Base-by-base conservation (phyloP, 1,284 basidiomycete species). In the Singerocomus inundabilis region DNA sequence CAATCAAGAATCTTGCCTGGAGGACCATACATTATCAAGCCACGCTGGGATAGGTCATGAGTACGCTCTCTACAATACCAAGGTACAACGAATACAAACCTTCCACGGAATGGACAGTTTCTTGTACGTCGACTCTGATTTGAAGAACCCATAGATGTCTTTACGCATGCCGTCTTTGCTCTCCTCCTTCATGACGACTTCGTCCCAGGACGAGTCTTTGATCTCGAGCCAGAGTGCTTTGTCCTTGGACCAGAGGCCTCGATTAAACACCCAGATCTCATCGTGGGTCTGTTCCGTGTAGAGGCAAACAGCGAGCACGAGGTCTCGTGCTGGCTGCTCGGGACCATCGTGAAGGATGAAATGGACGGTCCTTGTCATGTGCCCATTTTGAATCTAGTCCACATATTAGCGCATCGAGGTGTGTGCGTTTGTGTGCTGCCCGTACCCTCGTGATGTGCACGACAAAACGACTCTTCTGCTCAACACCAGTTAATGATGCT, bases 101-200 rank as follows among this genome's bases (percentile, higher is more conserved):
- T 93, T 93, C 90, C 90, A 93, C 0, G 90, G 84, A 43, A 92
- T 86, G 1, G 76, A 75, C 3, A 91, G 73, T 13, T 81, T 76
- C 64, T 84, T 84, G 71, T 92, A 92, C 1, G 85, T 69, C 33
- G 75, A 62, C 57, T 89, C 81, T 0, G 85, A 83, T 31, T 78
- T 74, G 64, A 91, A 91, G 74, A 93, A 93, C 0, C 84, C 84
- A 32, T 81, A 78, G 11, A 92, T 75, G 50, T 93, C 90, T 57
- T 85, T 82, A 67, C 83, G 76, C 11, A 91, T 57, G 2, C 71
- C 68, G 24, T 72, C 72, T 71, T 92, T 93, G 72, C 85, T 85
- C 5, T 76, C 73, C 0, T 84, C 79, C 49, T 88, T 84, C 43
- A 93, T 74, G 47, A 92, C 82, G 35, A 93, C 82, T 55, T 87